Base-by-base conservation (phyloP, 2,329 filamentous ascomycete species). In the Bipolaris oryzae region DNA sequence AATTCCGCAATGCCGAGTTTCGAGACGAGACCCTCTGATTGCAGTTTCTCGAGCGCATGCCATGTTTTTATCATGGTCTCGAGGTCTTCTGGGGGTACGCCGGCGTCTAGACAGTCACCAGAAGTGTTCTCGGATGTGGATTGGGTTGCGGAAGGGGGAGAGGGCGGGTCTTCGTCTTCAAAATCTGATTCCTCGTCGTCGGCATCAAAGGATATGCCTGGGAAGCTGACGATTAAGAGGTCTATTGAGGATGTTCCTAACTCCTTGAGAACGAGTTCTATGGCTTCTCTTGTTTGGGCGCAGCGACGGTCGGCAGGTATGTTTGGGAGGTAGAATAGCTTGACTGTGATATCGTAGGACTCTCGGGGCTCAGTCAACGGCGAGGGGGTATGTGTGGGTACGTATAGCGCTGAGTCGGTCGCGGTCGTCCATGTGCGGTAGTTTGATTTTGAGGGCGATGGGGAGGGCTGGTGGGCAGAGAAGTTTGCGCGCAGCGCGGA, bases 281-380 rank as follows among this genome's bases (percentile, higher is more conserved):
- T 82, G 1, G 95, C 94, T 71, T 96, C 90, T 53, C 84, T 79
- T 7, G 90, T 89, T 72, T 96, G 89, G 52, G 82, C 80, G 64
- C 85, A 85, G 57, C 94, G 86, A 62, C 87, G 79, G 16, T 83
- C 82, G 1, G 85, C 79, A 9, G 88, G 82, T 50, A 91, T 85
- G 16, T 85, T 85, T 3, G 92, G 89, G 25, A 98, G 84, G 77
- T 95, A 96, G 81, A 99, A 99, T 20, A 99, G 79, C 78, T 99
- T 99, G 59, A 95, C 89, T 0, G 94, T 97, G 70, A 97, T 92
- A 73, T 97, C 92, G 80, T 99, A 99, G 66, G 92, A 88, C 57
- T 85, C 82, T 23, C 89, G 82, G 66, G 96, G 92, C 73, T 99
- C 95, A 31, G 86, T 82, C 43, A 99, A 81, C 0, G 89, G 89